Conservation (phyloP, 2,329 filamentous ascomycete genomes). For the Fusarium mundagurra region DNA sequence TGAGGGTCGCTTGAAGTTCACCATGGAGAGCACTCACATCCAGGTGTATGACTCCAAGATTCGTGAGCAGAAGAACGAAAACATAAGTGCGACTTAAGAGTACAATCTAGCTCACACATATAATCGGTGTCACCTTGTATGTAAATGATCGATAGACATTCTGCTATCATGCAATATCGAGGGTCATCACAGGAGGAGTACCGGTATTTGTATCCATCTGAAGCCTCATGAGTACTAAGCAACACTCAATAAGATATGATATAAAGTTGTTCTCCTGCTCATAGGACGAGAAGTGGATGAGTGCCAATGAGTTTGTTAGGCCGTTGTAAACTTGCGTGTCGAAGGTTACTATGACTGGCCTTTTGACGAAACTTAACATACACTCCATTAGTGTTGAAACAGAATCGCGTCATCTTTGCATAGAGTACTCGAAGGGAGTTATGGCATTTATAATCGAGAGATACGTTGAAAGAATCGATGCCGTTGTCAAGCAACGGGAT, state of each 20-base stretch:
- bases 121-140: too few species aligned
- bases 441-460: background rate
- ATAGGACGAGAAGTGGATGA: background rate
- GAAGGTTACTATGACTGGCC: background rate
- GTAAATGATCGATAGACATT: background rate
- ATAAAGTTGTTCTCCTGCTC: too few species aligned
- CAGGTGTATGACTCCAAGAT: too few species aligned
- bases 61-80: background rate
- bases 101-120: background rate
- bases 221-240: background rate
- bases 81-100: background rate
- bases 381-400: too few species aligned
- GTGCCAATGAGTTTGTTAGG: background rate
- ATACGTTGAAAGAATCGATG: background rate
- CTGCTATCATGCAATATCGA: background rate
- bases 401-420: too few species aligned
- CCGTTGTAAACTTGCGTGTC: background rate
- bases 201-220: background rate
- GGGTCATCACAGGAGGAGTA: background rate
- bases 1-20: background rate
- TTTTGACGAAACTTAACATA: background rate
- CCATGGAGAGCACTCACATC: background rate
- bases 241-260: too few species aligned
- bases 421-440: background rate
- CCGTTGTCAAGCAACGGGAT: background rate